Evolutionary conservation across 345 rosid species (phyloP).

Genomic region (Melaleuca alternifolia): DNA sequence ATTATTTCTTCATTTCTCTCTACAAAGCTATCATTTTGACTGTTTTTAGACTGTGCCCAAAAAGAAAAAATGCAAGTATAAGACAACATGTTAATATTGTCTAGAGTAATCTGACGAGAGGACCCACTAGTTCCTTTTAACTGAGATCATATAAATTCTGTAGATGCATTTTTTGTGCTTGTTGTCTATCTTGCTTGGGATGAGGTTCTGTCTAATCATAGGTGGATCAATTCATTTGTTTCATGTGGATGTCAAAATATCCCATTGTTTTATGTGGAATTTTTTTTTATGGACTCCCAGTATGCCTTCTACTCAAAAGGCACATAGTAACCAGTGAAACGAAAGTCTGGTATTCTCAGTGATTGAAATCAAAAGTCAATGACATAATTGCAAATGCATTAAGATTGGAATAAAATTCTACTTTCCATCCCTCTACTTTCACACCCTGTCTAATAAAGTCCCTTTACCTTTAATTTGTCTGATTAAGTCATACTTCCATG

Average conservation of each 20-base stretch:
- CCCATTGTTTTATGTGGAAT: background rate
- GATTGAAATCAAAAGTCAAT: background rate
- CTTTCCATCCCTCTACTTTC: background rate
- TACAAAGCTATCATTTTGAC: background rate
- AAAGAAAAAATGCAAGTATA: background rate
- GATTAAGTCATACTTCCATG: background rate
- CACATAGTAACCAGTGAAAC: background rate
- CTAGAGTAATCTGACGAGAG: background rate
- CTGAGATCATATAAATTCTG: background rate
- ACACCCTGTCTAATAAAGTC: background rate
- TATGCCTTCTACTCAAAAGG: background rate
- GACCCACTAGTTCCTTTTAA: background rate
- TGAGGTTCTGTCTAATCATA: too few species aligned
- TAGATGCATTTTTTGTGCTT: background rate
- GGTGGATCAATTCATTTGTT: background rate
- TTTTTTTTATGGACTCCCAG: background rate
- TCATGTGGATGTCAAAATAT: background rate
- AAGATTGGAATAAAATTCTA: background rate
- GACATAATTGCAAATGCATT: background rate
- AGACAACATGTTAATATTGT: background rate
- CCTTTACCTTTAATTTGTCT: background rate
- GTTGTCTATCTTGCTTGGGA: background rate
- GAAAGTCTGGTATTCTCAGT: background rate
- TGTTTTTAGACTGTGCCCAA: background rate
- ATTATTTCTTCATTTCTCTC: background rate